phyloP scores from a whole-genome alignment of 805 yeast species.

The Candida silvatica region DNA sequence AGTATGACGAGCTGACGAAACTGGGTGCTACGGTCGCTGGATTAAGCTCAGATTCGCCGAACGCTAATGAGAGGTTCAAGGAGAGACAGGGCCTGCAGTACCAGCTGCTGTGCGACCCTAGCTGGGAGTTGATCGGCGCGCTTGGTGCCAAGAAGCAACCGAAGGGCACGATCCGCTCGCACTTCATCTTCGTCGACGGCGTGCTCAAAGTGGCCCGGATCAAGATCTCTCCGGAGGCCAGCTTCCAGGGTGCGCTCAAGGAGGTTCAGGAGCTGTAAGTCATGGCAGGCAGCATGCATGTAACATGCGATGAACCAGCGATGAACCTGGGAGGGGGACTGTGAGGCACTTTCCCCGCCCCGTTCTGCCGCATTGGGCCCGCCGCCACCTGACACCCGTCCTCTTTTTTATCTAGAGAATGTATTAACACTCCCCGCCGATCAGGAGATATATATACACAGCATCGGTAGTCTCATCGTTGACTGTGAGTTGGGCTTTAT shows the following conservation, averaged over 20 bases:
- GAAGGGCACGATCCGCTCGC: conserved; percentile 74
- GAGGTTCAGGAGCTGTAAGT: conserved; percentile 39
- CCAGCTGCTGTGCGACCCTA: conserved; percentile 70
- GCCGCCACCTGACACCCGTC: too few relatives aligned
- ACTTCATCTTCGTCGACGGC: conserved; percentile 83
- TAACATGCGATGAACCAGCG: too few relatives aligned
- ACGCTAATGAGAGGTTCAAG: conserved; percentile 69
- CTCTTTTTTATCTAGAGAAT: too few relatives aligned
- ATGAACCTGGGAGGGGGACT: too few relatives aligned
- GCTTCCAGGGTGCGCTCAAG: conserved; percentile 49
- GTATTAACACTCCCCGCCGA: too few relatives aligned
- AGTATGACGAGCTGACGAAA: conserved; percentile 37
- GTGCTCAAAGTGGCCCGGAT: conserved; percentile 45
- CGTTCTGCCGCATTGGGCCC: too few relatives aligned
- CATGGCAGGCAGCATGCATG: too few relatives aligned
- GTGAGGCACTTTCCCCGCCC: too few relatives aligned
- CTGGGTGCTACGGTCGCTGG: conserved; percentile 64
- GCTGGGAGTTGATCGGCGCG: conserved; percentile 53
- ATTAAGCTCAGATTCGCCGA: conserved; percentile 72
- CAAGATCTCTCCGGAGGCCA: conserved; percentile 50
- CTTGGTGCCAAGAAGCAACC: conserved; percentile 83
- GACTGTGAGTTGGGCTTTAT: too few relatives aligned
- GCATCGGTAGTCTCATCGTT: too few relatives aligned
- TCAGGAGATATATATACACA: too few relatives aligned
- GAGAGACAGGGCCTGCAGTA: conserved; percentile 67